A percentile compares a stretch with the other conserved stretches of the same genome.
phyloP scores from a whole-genome alignment of 225 moss, liverwort and hornwort species.

The Bryoerythrophyllum caledonicum region DNA sequence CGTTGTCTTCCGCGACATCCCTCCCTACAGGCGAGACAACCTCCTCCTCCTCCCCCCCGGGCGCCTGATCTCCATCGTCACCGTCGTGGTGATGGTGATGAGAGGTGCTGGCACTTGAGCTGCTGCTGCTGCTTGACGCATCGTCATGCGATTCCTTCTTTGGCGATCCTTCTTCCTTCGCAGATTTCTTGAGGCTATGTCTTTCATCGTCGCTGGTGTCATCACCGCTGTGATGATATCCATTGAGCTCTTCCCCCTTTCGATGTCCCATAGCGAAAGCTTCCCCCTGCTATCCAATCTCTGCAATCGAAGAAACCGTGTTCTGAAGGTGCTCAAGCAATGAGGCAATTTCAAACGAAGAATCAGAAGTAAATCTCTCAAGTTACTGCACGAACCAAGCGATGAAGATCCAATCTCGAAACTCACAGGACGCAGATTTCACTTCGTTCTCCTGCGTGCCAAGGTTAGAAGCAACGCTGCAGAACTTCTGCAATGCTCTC shows the following conservation, averaged over 20 bases:
- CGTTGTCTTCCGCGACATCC: no score
- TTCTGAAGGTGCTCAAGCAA: no score
- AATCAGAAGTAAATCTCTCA: background rate
- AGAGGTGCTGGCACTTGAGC: slow-evolving; percentile 11
- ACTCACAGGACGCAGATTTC: background rate
- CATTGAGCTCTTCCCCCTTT: background rate
- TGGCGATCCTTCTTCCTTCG: background rate
- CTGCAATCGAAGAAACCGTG: background rate
- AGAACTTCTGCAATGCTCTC: background rate
- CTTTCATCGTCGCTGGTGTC: slow-evolving; percentile 9
- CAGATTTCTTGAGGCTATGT: background rate
- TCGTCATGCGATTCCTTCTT: background rate
- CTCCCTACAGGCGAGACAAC: background rate
- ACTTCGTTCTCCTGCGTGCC: no score
- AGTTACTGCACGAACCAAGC: background rate
- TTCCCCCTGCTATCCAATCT: background rate
- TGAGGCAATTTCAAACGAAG: no score
- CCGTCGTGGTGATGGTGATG: background rate
- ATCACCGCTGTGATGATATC: background rate
- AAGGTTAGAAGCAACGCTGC: background rate
- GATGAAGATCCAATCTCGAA: background rate
- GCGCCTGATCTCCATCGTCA: background rate
- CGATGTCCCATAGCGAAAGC: slow-evolving; percentile 1
- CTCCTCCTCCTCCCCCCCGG: slow-evolving; percentile 20
- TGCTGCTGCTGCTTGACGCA: background rate